A percentile compares a stretch with the other conserved stretches of the same genome.
Conservation (phyloP, 352 stramenopile species). For the Phytopythium oedochilum region DNA sequence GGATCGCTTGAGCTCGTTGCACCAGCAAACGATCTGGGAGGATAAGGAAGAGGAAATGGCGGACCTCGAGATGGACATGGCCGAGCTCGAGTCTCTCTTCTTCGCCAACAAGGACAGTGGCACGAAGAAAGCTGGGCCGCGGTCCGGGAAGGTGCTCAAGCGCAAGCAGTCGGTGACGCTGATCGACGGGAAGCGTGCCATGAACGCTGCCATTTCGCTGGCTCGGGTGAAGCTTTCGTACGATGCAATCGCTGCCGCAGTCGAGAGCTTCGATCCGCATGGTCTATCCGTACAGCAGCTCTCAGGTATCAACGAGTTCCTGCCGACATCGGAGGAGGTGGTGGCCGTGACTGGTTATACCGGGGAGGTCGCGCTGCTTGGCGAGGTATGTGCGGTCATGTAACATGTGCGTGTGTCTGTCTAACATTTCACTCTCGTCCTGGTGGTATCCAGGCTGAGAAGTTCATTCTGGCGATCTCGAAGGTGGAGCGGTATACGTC, state of each 20-base stretch:
- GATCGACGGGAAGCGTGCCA: constrained; percentile 94
- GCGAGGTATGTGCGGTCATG: constrained; percentile 36
- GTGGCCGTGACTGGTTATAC: constrained; percentile 74
- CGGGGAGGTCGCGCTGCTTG: constrained; percentile 55
- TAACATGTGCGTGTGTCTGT: background rate
- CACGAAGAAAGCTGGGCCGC: constrained; percentile 43
- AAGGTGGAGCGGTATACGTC: constrained; percentile 66
- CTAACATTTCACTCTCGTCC: background rate
- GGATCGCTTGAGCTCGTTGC: constrained; percentile 65
- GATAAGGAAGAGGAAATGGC: constrained; percentile 65
- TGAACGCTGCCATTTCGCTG: constrained; percentile 97
- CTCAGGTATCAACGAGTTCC: constrained; percentile 90
- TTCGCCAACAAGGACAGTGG: constrained; percentile 53
- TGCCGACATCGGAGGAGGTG: constrained; percentile 92
- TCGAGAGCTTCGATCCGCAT: constrained; percentile 61
- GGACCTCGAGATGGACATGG: constrained; percentile 85
- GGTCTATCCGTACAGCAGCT: constrained; percentile 73
- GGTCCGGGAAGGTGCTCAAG: constrained; percentile 39
- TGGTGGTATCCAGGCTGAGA: constrained; percentile 44
- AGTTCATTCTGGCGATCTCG: constrained; percentile 86
- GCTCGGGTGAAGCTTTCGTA: constrained; percentile 93
- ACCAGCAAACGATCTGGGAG: constrained; percentile 80
- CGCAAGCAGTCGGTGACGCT: constrained; percentile 87
- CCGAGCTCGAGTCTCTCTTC: constrained; percentile 84
- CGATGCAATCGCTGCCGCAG: constrained; percentile 73